Conservation (phyloP, 495 filamentous ascomycete species). For the Copromyces sp. region DNA sequence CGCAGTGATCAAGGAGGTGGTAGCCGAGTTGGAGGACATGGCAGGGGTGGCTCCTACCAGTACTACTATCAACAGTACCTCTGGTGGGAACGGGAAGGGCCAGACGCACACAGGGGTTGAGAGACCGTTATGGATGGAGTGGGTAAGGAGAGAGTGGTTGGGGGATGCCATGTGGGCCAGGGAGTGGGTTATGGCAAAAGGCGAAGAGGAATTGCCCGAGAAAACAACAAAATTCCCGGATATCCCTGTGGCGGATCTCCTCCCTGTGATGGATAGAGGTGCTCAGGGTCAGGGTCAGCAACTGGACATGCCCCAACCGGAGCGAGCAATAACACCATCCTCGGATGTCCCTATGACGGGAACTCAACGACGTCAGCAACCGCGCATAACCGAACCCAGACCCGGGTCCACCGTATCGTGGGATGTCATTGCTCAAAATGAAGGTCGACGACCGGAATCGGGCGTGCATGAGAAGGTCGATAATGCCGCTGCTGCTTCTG, state of each 20-base stretch:
- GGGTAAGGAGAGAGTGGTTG: neutral
- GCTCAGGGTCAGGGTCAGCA: neutral
- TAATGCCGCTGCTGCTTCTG: too few species aligned
- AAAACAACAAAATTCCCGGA: neutral
- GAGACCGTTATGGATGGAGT: neutral
- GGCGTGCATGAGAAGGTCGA: too few species aligned
- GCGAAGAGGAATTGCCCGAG: neutral
- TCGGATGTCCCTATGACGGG: neutral
- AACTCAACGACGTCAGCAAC: neutral
- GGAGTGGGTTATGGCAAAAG: neutral
- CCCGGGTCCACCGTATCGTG: too few species aligned
- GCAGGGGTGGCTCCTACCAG: neutral
- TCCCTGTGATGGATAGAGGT: neutral
- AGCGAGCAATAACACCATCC: neutral
- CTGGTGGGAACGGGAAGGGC: neutral
- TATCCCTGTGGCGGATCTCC: neutral
- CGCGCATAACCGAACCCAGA: neutral
- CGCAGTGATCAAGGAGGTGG: slow-evolving; percentile 11
- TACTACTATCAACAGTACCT: neutral
- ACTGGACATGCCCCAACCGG: neutral
- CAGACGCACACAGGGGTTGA: neutral
- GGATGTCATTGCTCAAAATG: too few species aligned
- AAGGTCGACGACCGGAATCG: neutral
- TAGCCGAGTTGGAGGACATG: neutral
- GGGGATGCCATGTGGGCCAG: neutral